These are phyloP conservation scores for Ganoderma lingzhi DNA, from an alignment of 1,284 basidiomycete species.

Conservation along the genomic window DNA sequence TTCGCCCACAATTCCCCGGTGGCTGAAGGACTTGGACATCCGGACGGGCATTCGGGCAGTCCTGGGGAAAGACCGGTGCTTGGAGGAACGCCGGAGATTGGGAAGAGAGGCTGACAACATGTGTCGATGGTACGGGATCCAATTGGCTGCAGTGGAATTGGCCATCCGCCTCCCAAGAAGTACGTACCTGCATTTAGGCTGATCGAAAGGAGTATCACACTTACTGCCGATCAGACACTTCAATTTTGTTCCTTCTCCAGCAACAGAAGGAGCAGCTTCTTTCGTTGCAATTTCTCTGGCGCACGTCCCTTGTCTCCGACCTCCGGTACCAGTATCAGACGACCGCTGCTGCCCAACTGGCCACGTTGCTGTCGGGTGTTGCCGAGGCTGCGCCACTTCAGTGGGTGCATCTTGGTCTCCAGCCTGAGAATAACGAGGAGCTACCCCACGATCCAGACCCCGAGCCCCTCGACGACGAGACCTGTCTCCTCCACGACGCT, in stretches of 20 bases:
- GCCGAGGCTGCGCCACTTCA: neutral
- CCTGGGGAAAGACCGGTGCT: conserved; percentile 40
- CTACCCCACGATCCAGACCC: neutral
- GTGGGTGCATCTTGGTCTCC: neutral
- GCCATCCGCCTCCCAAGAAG: conserved; percentile 23
- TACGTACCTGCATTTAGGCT: conserved; percentile 3
- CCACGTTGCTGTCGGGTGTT: neutral
- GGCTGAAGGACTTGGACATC: conserved; percentile 45
- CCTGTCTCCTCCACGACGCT: neutral
- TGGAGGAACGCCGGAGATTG: conserved; percentile 36
- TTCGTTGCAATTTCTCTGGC: conserved; percentile 24
- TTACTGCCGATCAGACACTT: neutral
- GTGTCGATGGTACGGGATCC: conserved; percentile 34
- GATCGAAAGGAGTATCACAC: neutral
- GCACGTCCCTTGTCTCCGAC: conserved; percentile 24
- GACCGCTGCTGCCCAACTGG: neutral
- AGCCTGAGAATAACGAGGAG: neutral
- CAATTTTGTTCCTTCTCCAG: conserved; percentile 17
- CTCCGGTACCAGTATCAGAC: neutral
- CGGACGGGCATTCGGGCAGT: conserved; percentile 35
- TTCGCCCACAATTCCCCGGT: conserved; percentile 34
- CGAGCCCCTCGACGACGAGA: neutral
- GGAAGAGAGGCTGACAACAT: conserved; percentile 39
- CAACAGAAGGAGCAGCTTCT: conserved; percentile 16
- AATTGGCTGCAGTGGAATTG: conserved; percentile 31